phyloP scores from a whole-genome alignment of 192 early-diverging fungal species.

The Coemansia pectinata region DNA sequence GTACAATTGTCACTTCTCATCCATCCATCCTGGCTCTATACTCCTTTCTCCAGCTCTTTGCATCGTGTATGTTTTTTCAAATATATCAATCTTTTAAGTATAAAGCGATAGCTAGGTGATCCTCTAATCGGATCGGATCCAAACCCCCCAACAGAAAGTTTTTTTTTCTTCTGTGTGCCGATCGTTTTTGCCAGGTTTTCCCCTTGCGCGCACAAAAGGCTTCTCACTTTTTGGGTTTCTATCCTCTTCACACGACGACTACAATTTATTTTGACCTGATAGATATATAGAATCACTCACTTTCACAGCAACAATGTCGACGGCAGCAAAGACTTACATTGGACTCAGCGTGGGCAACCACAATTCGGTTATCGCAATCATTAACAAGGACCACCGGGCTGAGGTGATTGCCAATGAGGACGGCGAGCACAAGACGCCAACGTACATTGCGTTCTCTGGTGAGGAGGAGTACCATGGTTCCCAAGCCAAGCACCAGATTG shows the following conservation, averaged over 20 bases:
- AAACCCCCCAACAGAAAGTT: slow-evolving; percentile 3
- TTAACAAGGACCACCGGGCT: slow-evolving; percentile 69
- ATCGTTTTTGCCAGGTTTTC: not conserved
- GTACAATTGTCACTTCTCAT: not conserved
- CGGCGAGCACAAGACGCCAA: slow-evolving; percentile 94
- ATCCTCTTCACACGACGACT: not conserved
- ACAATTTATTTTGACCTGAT: slow-evolving; percentile 3
- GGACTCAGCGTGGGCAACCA: slow-evolving; percentile 86
- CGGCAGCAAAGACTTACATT: slow-evolving; percentile 56
- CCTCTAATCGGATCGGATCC: not conserved
- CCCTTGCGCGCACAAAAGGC: not conserved
- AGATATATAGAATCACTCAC: slow-evolving; percentile 1
- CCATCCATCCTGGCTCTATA: too few relatives aligned
- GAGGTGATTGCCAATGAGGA: slow-evolving; percentile 98
- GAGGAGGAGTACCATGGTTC: slow-evolving; percentile 80
- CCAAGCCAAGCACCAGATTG: slow-evolving; percentile 83
- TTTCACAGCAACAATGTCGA: slow-evolving; percentile 17
- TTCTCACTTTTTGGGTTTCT: not conserved
- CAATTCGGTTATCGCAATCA: slow-evolving; percentile 82
- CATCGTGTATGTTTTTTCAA: too few relatives aligned
- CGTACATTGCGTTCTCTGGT: slow-evolving; percentile 88
- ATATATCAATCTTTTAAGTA: not conserved
- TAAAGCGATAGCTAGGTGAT: not conserved
- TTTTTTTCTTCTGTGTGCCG: slow-evolving; percentile 2
- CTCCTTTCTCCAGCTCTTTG: not conserved